A percentile compares a stretch with the other conserved stretches of the same genome.
Conservation (phyloP, 768 basidiomycete genomes). For the Pleurotus eryngii region DNA sequence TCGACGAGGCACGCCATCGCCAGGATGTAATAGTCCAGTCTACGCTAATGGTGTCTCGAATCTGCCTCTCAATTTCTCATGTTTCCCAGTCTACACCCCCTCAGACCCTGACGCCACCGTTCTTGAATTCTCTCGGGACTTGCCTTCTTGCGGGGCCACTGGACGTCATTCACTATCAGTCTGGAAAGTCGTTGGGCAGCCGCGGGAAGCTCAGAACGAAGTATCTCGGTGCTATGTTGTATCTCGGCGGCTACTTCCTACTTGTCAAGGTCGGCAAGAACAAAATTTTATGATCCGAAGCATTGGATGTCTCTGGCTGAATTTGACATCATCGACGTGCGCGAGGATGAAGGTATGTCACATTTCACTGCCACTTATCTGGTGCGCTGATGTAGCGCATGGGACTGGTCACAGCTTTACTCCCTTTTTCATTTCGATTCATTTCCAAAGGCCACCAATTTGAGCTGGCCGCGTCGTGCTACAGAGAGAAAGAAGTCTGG, state of each 20-base stretch:
- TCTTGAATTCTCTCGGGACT: conserved; percentile 71
- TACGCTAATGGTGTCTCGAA: conserved; percentile 63
- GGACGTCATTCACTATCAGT: conserved; percentile 77
- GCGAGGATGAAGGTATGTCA: conserved; percentile 73
- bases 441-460: conserved; percentile 68
- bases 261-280: conserved; percentile 83
- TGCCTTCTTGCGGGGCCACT: conserved; percentile 82
- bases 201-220: conserved; percentile 64
- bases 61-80: conserved; percentile 34
- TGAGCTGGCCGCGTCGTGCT: conserved; percentile 84
- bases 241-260: conserved; percentile 79
- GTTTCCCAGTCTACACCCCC: conserved; percentile 24
- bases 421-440: conserved; percentile 82
- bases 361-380: neutral
- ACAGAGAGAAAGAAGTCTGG: conserved; percentile 87
- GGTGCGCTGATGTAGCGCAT: conserved; percentile 6
- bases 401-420: conserved; percentile 49
- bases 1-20: conserved; percentile 75
- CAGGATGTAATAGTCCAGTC: conserved; percentile 67
- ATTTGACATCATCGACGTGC: conserved; percentile 67
- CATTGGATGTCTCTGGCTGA: conserved; percentile 84
- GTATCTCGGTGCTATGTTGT: conserved; percentile 90
- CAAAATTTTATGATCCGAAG: conserved; percentile 75
- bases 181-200: conserved; percentile 38
- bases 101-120: conserved; percentile 45